Evolutionary conservation across 441 rosid genomes (phyloP).

Genomic region (Melastoma candidum): DNA sequence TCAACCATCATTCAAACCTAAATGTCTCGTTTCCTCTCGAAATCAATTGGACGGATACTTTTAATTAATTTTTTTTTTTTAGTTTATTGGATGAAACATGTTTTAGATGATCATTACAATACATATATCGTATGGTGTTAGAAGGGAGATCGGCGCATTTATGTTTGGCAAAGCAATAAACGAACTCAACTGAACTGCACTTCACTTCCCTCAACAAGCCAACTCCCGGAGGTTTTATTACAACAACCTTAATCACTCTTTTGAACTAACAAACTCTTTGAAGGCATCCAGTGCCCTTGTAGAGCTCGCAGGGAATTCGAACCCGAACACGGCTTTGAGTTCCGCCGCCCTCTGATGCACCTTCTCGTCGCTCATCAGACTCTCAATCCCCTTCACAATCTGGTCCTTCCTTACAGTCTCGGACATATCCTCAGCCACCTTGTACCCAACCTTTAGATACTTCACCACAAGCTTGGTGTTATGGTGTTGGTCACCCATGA

Average conservation of each 20-base stretch:
- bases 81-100: too few relatives aligned
- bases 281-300: conserved; percentile 17
- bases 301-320: conserved; percentile 28
- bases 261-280: conserved; percentile 14
- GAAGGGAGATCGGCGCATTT: too few relatives aligned
- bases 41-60: too few relatives aligned
- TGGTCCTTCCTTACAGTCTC: conserved; percentile 10
- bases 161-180: too few relatives aligned
- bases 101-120: too few relatives aligned
- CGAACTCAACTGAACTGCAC: too few relatives aligned
- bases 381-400: conserved; percentile 22
- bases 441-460: conserved; percentile 17
- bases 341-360: conserved; percentile 15
- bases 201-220: too few relatives aligned
- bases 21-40: too few relatives aligned
- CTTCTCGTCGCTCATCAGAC: conserved; percentile 20
- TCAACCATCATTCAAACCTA: too few relatives aligned
- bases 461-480: conserved; percentile 16
- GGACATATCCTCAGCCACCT: conserved; percentile 22
- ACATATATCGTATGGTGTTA: too few relatives aligned
- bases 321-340: conserved; percentile 13
- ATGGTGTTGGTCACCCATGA: conserved; percentile 19
- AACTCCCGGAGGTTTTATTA: not conserved
- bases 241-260: not conserved
- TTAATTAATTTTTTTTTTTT: too few relatives aligned